Percentiles rank a stretch among this genome's conserved stretches.
Evolutionary conservation across 2,329 filamentous ascomycete species (phyloP).

Genomic region (Colletotrichum noveboracense): DNA sequence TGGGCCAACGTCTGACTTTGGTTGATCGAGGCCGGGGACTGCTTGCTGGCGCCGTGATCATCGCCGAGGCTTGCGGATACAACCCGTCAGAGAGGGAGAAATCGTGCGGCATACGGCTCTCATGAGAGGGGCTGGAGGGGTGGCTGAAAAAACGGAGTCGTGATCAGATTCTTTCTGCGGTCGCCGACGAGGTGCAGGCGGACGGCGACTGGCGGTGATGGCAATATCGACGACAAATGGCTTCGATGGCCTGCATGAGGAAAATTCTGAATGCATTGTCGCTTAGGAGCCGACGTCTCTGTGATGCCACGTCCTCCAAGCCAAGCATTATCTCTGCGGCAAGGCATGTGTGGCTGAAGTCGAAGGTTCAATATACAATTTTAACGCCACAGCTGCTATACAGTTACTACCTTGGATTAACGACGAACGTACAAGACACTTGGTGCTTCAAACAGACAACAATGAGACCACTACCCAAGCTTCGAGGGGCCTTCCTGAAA

Average conservation of each 20-base stretch:
- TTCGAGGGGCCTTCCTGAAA: neutral
- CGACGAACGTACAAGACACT: neutral
- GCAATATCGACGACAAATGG: neutral
- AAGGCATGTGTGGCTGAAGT: neutral
- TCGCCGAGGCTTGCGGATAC: conserved; percentile 5
- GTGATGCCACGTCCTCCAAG: neutral
- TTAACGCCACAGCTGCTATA: neutral
- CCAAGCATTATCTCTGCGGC: neutral
- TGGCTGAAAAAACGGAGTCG: conserved; percentile 17
- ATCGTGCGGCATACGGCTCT: neutral
- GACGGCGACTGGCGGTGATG: conserved; percentile 14
- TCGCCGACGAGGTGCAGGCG: conserved; percentile 16
- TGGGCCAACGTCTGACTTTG: neutral
- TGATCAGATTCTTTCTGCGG: conserved; percentile 19
- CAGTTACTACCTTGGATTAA: neutral
- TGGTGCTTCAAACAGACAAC: neutral
- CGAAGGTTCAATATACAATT: neutral
- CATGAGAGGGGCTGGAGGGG: conserved; percentile 10
- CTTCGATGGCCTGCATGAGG: neutral
- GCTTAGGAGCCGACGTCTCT: neutral
- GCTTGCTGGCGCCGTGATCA: conserved; percentile 8
- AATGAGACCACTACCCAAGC: neutral
- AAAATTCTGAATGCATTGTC: neutral
- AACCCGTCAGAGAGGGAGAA: neutral
- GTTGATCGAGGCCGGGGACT: neutral